Evolutionary conservation across 1,284 basidiomycete species (phyloP), one percentile per base, ranked within the genome.

Genomic region (Trichosporon faecale): DNA sequence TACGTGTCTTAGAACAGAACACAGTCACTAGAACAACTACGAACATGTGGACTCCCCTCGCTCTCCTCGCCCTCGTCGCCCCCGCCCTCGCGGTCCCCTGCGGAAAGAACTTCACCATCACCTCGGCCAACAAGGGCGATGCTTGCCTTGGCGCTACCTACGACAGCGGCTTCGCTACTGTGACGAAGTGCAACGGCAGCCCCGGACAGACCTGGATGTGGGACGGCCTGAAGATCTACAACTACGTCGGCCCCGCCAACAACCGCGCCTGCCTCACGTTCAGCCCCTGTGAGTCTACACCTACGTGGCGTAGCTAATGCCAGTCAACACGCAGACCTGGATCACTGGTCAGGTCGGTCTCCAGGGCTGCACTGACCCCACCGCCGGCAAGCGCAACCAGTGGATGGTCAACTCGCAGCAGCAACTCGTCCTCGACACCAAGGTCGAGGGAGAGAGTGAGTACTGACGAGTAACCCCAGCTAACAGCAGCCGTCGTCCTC

Each of bases 271-370:
- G 57, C 57, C 27, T 61, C 16, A 61, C 57, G 9, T 61, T 61
- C 57, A 61, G 57, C 57, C 57, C 57, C 29, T 61, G 57, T 61
- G 29, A 61, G 57, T 61, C 23, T 3, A 27, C 16, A 7, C 4
- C 9, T n/a, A 7, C 21, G 3, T 11, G 16, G 27, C 27, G 9
- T 18, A 12, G 6, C 57, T 61, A n/a, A 61, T 18, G 57, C 16
- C 57, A 61, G 57, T 61, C 57, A 61, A 61, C 27, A 61, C 57
- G 27, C 57, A 61, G 57, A 61, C 27, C 7, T 61, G 57, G 57
- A 31, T 61, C 57, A 61, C 57, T 3, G 57, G 57, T 3, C 57
- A 61, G 27, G 57, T 61, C 57, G 57, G 57, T n/a, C 57, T 61
- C 9, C 57, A 61, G 27, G 57, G 57, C 27, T 61, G 57, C 57